Conservation (phyloP, 192 early-diverging fungal species). For the Coemansia sp. region DNA sequence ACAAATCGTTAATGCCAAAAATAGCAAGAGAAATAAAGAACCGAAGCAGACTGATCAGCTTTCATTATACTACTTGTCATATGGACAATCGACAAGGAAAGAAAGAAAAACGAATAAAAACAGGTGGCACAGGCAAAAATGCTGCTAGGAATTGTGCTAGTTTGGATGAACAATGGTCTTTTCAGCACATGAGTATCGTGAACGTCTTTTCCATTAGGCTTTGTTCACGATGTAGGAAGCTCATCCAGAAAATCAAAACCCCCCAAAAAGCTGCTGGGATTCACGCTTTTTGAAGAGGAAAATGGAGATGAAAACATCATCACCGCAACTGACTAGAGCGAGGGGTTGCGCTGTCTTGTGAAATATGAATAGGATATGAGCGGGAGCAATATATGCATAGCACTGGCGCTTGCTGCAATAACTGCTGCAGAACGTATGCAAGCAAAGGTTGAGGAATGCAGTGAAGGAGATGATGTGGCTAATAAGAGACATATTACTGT, state of each 20-base stretch:
- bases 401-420: background rate
- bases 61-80: background rate
- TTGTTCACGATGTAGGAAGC: background rate
- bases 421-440: background rate
- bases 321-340: too few species aligned
- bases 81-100: background rate
- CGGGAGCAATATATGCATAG: conserved; percentile 4
- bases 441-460: background rate
- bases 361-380: background rate
- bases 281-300: background rate
- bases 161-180: background rate
- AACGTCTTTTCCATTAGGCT: background rate
- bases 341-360: background rate
- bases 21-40: background rate
- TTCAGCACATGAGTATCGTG: background rate
- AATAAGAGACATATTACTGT: conserved; percentile 3
- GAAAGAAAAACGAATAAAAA: too few species aligned
- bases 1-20: too few species aligned
- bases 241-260: background rate
- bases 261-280: background rate
- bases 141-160: background rate
- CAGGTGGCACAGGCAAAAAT: background rate
- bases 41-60: background rate
- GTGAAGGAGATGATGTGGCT: background rate
- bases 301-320: background rate